Evolutionary conservation across 2,329 filamentous ascomycete genomes (phyloP), one percentile per base, ranked within the genome.

Genomic region (Xylariaceae sp.): DNA sequence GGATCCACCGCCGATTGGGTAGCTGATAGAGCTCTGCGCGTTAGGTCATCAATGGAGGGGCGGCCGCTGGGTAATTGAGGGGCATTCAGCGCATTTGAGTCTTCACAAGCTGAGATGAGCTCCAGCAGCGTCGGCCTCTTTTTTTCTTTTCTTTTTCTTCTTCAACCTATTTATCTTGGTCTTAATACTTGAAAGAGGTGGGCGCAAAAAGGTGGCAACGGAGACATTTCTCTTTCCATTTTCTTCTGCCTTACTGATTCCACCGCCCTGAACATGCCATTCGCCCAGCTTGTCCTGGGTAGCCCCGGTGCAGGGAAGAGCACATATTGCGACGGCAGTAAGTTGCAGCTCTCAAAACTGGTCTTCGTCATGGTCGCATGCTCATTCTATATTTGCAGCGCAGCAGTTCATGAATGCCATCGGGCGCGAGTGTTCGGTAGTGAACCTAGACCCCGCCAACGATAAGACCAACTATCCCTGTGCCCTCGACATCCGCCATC

Each of bases 351-450:
- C 23, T 21, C 61, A 16, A n/a, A 11, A 23, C 20, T 27, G 10
- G n/a, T n/a, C n/a, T n/a, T n/a, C n/a, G n/a, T n/a, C 8, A 12
- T 22, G 42, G 10, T 19, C 25, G n/a, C 39, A 21, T 45, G 38
- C 47, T 49, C 6, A 47, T 25, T 22, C 20, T 10, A 32, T 16
- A 16, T 7, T 19, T 21, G 8, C 48, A 85, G 82, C 98, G 87
- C 88, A 96, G 63, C 93, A 98, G 71, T 98, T 98, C 72, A 86
- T 97, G 77, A 85, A 85, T 55, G 92, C 93, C 53, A 95, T 98
- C 64, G 90, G 91, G 49, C 86, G 93, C 45, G 91, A 94, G 67
- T 95, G 89, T 73, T 94, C 89, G 14, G 83, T 97, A 29, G 88
- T 96, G 48, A 98, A 98, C 65, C 84, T 98, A 55, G 93, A 98